These are phyloP conservation scores for Pichia sp. DNA, from an alignment of 1,139 yeast species.

Conservation along the genomic window DNA sequence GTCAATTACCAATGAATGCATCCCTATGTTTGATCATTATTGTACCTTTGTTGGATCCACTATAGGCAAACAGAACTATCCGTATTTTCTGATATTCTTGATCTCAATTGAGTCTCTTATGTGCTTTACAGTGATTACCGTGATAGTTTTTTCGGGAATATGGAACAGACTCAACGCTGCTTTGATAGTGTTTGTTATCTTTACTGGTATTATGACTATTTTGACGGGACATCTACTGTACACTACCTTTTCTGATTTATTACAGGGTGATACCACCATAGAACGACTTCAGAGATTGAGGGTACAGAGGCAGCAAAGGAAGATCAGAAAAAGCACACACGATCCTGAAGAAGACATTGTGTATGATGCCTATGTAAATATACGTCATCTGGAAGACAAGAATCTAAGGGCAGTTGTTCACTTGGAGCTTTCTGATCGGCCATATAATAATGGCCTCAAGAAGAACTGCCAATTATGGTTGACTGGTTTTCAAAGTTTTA, in stretches of 20 bases:
- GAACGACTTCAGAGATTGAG: conserved; percentile 9
- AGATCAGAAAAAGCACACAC: conserved; percentile 2
- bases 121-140: conserved; percentile 21
- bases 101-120: conserved; percentile 30
- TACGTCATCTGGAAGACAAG: conserved; percentile 15
- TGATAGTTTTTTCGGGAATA: conserved; percentile 24
- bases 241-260: conserved; percentile 1
- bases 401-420: conserved; percentile 20
- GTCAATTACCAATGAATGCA: conserved; percentile 36
- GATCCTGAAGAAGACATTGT: conserved; percentile 9
- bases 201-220: conserved; percentile 2
- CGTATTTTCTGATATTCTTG: conserved; percentile 43
- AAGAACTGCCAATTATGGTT: conserved; percentile 20
- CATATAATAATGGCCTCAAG: conserved; percentile 24
- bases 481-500: conserved; percentile 1
- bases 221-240: conserved; percentile 5
- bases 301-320: conserved; percentile 13
- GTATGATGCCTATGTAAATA: conserved; percentile 20
- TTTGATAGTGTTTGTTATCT: conserved; percentile 7
- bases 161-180: conserved; percentile 14
- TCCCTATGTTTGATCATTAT: conserved; percentile 58
- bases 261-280: conserved; percentile 12
- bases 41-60: conserved; percentile 58
- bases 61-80: conserved; percentile 50
- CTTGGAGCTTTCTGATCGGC: conserved; percentile 19